A percentile compares a stretch with the other conserved stretches of the same genome.
These are phyloP conservation scores for Trichoderma reesei DNA, from an alignment of 495 filamentous ascomycete genomes.

Conservation along the genomic window DNA sequence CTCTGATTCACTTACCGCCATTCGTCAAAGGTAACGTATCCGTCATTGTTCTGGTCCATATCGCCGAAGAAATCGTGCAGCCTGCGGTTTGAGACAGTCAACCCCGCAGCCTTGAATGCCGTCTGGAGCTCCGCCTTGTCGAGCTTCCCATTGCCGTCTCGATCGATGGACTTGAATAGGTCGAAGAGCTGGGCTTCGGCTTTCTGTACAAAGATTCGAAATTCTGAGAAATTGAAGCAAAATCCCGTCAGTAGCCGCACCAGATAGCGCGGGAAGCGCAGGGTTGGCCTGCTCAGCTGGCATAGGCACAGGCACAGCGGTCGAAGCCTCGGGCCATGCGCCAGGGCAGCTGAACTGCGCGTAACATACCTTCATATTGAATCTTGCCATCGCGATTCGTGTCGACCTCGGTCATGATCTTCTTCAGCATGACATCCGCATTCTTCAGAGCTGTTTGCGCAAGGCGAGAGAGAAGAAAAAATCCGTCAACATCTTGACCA, in stretches of 20 bases:
- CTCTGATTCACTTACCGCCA: conserved; percentile 66
- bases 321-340: too few species aligned
- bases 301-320: too few species aligned
- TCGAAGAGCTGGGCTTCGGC: conserved; percentile 72
- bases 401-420: conserved; percentile 72
- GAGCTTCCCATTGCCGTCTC: conserved; percentile 76
- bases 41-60: conserved; percentile 85
- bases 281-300: too few species aligned
- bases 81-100: conserved; percentile 66
- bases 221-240: conserved; percentile 48
- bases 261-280: neutral
- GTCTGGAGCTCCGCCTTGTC: conserved; percentile 71
- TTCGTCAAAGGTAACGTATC: conserved; percentile 79
- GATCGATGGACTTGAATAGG: conserved; percentile 82
- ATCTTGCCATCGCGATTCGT: conserved; percentile 81
- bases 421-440: conserved; percentile 74
- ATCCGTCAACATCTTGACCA: conserved; percentile 10
- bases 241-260: neutral
- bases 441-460: conserved; percentile 69
- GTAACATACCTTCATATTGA: conserved; percentile 84
- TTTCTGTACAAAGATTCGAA: conserved; percentile 73
- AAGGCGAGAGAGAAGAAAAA: neutral
- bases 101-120: conserved; percentile 69
- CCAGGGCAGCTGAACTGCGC: conserved; percentile 1
- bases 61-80: conserved; percentile 79